Percentiles rank a stretch among this genome's conserved stretches.
Conservation (phyloP, 1,284 basidiomycete species). For the Kwoniella shivajii region DNA sequence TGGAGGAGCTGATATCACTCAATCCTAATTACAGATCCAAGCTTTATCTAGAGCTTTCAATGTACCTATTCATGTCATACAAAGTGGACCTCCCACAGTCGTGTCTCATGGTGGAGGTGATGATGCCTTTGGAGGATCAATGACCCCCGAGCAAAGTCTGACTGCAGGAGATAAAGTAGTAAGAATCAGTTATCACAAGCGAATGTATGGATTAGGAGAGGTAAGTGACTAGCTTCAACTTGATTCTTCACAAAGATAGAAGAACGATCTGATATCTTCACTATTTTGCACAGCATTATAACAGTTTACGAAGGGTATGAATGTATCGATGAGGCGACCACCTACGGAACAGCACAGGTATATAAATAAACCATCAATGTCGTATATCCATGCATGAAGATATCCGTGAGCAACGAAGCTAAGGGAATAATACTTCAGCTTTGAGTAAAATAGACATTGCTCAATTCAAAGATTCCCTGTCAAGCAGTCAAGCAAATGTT, state of each 20-base stretch:
- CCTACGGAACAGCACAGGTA: too few relatives aligned
- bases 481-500: too few relatives aligned
- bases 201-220: conserved; percentile 92
- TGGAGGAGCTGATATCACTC: too few relatives aligned
- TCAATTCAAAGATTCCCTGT: too few relatives aligned
- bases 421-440: too few relatives aligned
- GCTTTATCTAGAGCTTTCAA: conserved; percentile 83
- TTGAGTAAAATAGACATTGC: too few relatives aligned
- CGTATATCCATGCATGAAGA: too few relatives aligned
- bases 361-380: too few relatives aligned
- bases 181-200: conserved; percentile 84
- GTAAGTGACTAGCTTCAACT: conserved; percentile 57
- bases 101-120: conserved; percentile 68
- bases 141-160: conserved; percentile 49
- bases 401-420: too few relatives aligned
- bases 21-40: conserved; percentile 61
- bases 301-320: conserved; percentile 21
- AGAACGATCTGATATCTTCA: background rate
- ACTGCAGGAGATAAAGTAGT: conserved; percentile 59
- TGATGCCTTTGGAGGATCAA: conserved; percentile 48
- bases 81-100: conserved; percentile 75
- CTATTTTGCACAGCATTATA: conserved; percentile 21
- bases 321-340: too few relatives aligned
- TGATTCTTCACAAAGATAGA: background rate
- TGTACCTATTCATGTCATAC: conserved; percentile 89